phyloP scores from a whole-genome alignment of 2,329 filamentous ascomycete species.

The Corniculantispora saksenae region DNA sequence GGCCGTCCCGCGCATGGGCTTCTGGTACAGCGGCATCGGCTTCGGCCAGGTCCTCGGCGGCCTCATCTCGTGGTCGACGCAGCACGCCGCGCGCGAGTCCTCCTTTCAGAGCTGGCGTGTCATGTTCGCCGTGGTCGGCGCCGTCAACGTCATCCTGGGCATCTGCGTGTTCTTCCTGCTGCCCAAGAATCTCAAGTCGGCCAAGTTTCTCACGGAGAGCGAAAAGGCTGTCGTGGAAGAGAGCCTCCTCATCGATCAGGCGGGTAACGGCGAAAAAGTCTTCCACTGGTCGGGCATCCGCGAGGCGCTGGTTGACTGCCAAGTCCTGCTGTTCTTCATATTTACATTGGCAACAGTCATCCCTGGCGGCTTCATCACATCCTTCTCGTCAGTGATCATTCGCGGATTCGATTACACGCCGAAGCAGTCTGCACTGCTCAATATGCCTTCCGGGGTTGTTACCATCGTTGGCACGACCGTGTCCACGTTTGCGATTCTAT shows the following conservation, averaged over 20 bases:
- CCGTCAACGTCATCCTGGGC: constrained; percentile 47
- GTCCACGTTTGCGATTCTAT: constrained; percentile 28
- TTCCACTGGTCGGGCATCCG: constrained; percentile 42
- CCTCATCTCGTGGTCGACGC: constrained; percentile 52
- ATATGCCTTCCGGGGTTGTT: constrained; percentile 31
- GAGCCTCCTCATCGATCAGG: constrained; percentile 54
- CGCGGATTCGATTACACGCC: constrained; percentile 37
- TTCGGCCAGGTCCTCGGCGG: constrained; percentile 42
- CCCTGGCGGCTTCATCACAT: constrained; percentile 36
- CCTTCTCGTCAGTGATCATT: constrained; percentile 34
- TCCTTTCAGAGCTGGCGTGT: constrained; percentile 47
- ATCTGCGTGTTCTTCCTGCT: constrained; percentile 44
- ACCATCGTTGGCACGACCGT: constrained; percentile 26
- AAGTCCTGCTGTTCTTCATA: constrained; percentile 43
- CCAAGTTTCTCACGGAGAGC: constrained; percentile 25
- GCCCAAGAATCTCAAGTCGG: constrained; percentile 36
- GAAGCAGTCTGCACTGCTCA: constrained; percentile 48
- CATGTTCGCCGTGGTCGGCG: constrained; percentile 54
- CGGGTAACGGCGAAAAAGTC: constrained; percentile 42
- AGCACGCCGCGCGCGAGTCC: constrained; percentile 43
- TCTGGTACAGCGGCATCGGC: constrained; percentile 33
- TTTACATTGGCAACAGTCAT: constrained; percentile 28
- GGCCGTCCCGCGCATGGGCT: constrained; percentile 46
- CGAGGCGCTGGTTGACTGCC: constrained; percentile 42
- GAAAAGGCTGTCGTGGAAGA: constrained; percentile 50